Percentiles rank a stretch among this genome's conserved stretches.
Conservation (phyloP, 805 yeast genomes). For the Yamadazyma olivae region DNA sequence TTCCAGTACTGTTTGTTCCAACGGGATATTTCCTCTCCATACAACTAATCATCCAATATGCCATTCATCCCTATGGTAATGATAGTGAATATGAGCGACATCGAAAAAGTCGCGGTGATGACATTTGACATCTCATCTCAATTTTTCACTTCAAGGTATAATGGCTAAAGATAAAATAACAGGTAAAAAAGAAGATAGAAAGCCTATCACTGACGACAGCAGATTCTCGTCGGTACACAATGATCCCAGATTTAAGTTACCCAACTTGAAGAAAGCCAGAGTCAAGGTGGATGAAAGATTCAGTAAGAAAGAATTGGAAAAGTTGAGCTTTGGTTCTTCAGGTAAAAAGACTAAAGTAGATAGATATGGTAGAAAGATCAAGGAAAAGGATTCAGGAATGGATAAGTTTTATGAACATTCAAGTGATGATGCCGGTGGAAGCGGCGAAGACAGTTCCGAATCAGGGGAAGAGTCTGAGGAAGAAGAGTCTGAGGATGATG, state of each 20-base stretch:
- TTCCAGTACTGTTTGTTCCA: no score
- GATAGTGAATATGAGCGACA: no score
- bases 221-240: slow-evolving; percentile 75
- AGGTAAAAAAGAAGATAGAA: slow-evolving; percentile 8
- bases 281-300: slow-evolving; percentile 86
- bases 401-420: slow-evolving; percentile 57
- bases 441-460: slow-evolving; percentile 15
- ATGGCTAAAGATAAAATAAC: slow-evolving; percentile 12
- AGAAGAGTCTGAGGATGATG: slow-evolving; percentile 24
- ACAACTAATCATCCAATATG: no score
- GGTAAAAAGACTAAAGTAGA: slow-evolving; percentile 73
- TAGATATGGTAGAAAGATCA: slow-evolving; percentile 77
- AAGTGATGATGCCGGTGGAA: slow-evolving; percentile 21
- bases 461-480: slow-evolving; percentile 21
- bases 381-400: slow-evolving; percentile 48
- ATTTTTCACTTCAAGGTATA: no score
- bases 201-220: slow-evolving; percentile 55
- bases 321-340: slow-evolving; percentile 37
- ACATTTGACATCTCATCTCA: slow-evolving; percentile 6
- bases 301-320: slow-evolving; percentile 57
- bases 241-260: slow-evolving; percentile 85
- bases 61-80: no score
- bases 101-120: no score
- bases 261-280: slow-evolving; percentile 65
- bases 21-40: no score